Percentiles rank a stretch among this genome's conserved stretches.
phyloP scores from a whole-genome alignment of 2,329 filamentous ascomycete species.

The Aspergillus aculeatus region DNA sequence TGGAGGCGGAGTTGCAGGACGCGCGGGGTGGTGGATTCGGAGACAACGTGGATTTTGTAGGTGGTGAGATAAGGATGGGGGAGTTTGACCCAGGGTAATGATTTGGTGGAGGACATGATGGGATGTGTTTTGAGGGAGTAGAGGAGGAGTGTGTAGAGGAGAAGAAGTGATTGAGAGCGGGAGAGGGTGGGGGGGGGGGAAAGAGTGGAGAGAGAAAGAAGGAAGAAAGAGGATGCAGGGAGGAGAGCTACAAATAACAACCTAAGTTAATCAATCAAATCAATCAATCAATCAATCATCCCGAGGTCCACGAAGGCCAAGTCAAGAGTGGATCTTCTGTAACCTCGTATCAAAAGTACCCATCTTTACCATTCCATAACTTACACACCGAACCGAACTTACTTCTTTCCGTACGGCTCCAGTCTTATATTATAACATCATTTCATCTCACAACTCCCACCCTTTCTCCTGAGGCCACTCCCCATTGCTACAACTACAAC shows the following conservation, averaged over 20 bases:
- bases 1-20: conserved; percentile 37
- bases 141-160: not conserved
- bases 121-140: not conserved
- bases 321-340: not conserved
- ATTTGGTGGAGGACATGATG: not conserved
- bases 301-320: too few species aligned
- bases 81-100: conserved; percentile 44
- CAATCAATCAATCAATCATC: too few species aligned
- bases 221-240: not conserved
- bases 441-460: too few species aligned
- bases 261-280: too few species aligned
- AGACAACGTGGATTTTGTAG: conserved; percentile 38
- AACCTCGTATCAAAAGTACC: too few species aligned
- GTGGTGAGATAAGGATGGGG: conserved; percentile 49
- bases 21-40: conserved; percentile 26
- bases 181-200: not conserved
- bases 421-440: too few species aligned
- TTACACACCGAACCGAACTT: not conserved
- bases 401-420: too few species aligned
- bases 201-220: not conserved
- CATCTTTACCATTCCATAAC: not conserved
- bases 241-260: not conserved
- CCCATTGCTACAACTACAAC: not conserved
- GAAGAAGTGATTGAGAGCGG: not conserved
- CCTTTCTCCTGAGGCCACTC: not conserved